A percentile compares a stretch with the other conserved stretches of the same genome.
Evolutionary conservation across 129 eudicot genomes (phyloP).

Genomic region (Helichrysum umbraculigerum): DNA sequence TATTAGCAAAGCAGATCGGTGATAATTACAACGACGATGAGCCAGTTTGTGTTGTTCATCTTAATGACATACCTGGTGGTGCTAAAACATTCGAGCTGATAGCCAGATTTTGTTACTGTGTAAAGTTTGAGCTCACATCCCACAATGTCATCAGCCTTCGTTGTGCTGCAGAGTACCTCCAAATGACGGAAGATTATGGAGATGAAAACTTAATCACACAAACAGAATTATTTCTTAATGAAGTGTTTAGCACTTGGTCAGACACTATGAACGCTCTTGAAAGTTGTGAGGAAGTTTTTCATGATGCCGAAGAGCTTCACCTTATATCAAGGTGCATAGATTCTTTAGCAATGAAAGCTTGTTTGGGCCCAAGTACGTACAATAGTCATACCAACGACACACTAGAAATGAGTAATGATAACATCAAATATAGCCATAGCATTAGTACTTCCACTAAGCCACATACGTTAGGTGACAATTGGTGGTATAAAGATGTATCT

Average conservation of each 20-base stretch:
- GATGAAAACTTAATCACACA: conserved; percentile 71
- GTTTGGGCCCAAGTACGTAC: conserved; percentile 43
- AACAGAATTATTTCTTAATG: conserved; percentile 60
- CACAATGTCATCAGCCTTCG: conserved; percentile 64
- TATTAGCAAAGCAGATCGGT: conserved; percentile 53
- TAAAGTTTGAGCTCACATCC: conserved; percentile 71
- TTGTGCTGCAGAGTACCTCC: conserved; percentile 80
- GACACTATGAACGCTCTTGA: conserved; percentile 80
- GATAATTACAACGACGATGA: conserved; percentile 46
- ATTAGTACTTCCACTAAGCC: conserved; percentile 45
- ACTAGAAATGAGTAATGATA: conserved; percentile 20
- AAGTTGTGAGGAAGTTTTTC: conserved; percentile 75
- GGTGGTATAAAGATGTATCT: conserved; percentile 92
- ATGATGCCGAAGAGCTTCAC: conserved; percentile 71
- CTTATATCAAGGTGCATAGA: conserved; percentile 78
- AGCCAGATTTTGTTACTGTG: conserved; percentile 76
- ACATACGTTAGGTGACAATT: conserved; percentile 39
- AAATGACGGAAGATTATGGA: conserved; percentile 77
- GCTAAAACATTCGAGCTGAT: conserved; percentile 72
- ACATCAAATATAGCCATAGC: conserved; percentile 4
- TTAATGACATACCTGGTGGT: conserved; percentile 81
- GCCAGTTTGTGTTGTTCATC: conserved; percentile 43
- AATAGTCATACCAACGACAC: conserved; percentile 8
- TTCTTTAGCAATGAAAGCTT: conserved; percentile 77
- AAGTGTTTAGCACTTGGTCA: conserved; percentile 71